Evolutionary conservation across 805 yeast genomes (phyloP), one percentile per base, ranked within the genome.

Genomic region (Torulaspora franciscae): DNA sequence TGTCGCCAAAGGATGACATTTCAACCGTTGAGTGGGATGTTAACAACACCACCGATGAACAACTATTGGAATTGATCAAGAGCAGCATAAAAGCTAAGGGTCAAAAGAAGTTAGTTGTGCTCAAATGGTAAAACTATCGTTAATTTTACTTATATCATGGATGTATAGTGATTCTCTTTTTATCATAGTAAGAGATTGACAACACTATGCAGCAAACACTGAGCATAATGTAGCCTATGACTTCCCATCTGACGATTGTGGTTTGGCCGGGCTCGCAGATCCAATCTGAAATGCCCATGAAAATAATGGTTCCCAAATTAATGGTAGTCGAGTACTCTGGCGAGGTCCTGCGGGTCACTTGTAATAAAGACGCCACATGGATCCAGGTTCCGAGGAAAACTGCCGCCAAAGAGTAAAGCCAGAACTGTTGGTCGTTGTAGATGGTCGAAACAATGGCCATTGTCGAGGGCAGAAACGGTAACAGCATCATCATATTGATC

Each of bases 1-100:
- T 73, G 25, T 75, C 78, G 6, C 75, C 79, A 1, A 67, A 62
- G 43, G 65, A 68, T 24, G 73, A 76, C 37, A 57, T 64, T n/a
- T 59, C 65, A 37, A 59, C 67, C 23, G 57, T 66, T 29, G 58
- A 68, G 9, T 67, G 67, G 50, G 57, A 57, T 17, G 66, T 67
- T 34, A 46, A 44, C 8, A 49, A 45, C 6, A 35, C 48, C 8
- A 44, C 69, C 1, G 75, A 69, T 40, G 74, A 68, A 3, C 70
- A 73, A 42, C 62, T 77, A 22, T 57, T 74, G 22, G 61, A 67
- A 7, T 59, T 66, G 13, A 74, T 77, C 55, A 61, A 68, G 47
- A 48, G 61, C 7, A 81, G 79, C 4, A 66, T 82, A 35, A 58
- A 49, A 1, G 59, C 68, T 1, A 57, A 57, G 40, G 67, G 68